Evolutionary conservation across 2,329 filamentous ascomycete species (phyloP), one percentile per base, ranked within the genome.

Genomic region (Cladosporium austrohemisphaericum): DNA sequence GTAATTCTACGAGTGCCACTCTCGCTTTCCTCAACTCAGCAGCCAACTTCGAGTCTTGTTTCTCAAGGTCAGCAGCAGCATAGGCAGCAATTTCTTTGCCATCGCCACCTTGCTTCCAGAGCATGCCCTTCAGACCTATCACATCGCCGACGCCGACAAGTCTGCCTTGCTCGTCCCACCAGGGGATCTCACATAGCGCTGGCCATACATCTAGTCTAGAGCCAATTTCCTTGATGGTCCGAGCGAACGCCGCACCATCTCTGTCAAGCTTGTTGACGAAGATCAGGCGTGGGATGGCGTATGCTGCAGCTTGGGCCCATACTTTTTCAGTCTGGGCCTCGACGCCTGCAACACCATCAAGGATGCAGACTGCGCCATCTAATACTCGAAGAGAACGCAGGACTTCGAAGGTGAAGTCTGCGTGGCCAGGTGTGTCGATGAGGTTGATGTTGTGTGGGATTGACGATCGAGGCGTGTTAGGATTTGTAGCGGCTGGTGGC

Each of bases 291-390:
- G 93, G 93, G 32, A 97, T 95, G 18, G 76, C 77, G 65, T 95
- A 95, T 37, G 84, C 82, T 45, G 86, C 88, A 5, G 93, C 91
- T 55, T 95, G 93, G 11, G 80, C 78, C 93, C 93, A 98, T 3
- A 98, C 93, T 60, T 95, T 85, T 66, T 98, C 93, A 0, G 93
- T 97, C 65, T 97, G 93, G 1, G 93, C 92, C 69, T 98, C 93
- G 18, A 98, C 93, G 1, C 90, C 90, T 53, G 92, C 90, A 29
- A 95, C 90, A 0, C 88, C 90, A 65, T 95, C 90, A 6, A 95
- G 81, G 60, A 95, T 91, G 61, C 89, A 95, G n/a, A 95, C 84
- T 1, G 89, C 89, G 4, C 90, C 90, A 63, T 95, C 90, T 0
- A 95, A 77, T 26, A 95, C 86, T 16, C 89, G 84, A 5, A 97